phyloP scores from a whole-genome alignment of 2,329 filamentous ascomycete species.

The Pseudogymnoascus sp. region DNA sequence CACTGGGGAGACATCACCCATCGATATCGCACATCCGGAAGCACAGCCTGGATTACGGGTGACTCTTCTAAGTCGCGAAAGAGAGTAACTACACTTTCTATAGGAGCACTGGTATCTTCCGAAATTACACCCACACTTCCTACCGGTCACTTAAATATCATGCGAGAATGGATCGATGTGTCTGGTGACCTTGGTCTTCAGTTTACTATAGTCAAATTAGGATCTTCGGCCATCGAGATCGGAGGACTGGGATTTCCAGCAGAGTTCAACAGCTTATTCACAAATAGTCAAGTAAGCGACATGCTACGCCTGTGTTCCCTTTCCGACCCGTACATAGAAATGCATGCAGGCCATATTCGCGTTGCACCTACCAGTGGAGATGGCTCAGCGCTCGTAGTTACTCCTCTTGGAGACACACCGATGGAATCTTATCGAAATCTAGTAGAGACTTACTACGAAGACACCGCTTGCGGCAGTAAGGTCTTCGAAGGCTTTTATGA shows the following conservation, averaged over 20 bases:
- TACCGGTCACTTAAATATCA: constrained; percentile 35
- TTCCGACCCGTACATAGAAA: constrained; percentile 51
- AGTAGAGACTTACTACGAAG: constrained; percentile 33
- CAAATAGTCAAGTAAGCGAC: constrained; percentile 37
- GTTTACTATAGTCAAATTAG: constrained; percentile 43
- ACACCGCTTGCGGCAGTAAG: constrained; percentile 41
- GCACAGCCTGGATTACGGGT: constrained; percentile 36
- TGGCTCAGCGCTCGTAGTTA: constrained; percentile 45
- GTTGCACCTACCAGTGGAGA: constrained; percentile 44
- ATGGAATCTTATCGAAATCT: constrained; percentile 50
- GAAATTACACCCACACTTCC: constrained; percentile 36
- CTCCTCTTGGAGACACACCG: constrained; percentile 40
- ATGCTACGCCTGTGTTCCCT: constrained; percentile 45
- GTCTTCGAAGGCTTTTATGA: constrained; percentile 54
- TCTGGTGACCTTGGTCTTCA: constrained; percentile 42
- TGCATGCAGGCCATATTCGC: constrained; percentile 49
- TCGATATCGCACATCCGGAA: constrained; percentile 39
- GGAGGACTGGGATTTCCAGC: constrained; percentile 50
- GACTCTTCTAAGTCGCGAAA: constrained; percentile 38
- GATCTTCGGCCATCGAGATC: constrained; percentile 36
- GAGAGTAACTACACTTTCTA: constrained; percentile 27
- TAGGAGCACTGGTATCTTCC: constrained; percentile 31
- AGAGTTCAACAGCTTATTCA: constrained; percentile 57
- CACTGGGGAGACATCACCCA: constrained; percentile 51
- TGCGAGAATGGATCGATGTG: constrained; percentile 42